Evolutionary conservation across 2,329 filamentous ascomycete genomes (phyloP), one percentile per base, ranked within the genome.

Genomic region (Cordyceps javanica): DNA sequence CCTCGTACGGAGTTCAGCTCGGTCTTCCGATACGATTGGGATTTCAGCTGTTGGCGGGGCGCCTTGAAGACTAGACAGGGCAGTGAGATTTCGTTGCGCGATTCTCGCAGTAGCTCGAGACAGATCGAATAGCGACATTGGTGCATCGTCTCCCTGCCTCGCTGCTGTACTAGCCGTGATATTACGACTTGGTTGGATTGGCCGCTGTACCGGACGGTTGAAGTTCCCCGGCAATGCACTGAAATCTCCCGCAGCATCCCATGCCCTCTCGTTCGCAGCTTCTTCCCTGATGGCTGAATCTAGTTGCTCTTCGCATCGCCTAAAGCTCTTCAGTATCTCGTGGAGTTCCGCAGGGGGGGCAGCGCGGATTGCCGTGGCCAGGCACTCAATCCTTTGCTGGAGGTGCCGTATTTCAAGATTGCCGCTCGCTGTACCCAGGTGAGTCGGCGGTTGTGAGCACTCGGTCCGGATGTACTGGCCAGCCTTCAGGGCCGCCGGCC

Each of bases 371-470:
- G 90, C 88, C 13, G 88, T 85, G 1, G 88, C 85, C 2, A 95
- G 76, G 38, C 91, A 88, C 65, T 93, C 90, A 68, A 91, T 89
- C 23, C 90, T 83, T 68, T 93, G 90, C 65, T 93, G 88, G 1
- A 94, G 75, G 62, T 90, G 85, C 30, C 89, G 82, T 54, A 94
- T 81, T 59, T 85, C 76, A 26, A 77, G 73, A 70, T 86, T 81
- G 63, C 81, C 79, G 65, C 76, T 83, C 16, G 81, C 76, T 32
- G 82, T 84, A 45, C 84, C 79, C 23, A 86, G 72, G 65, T 86
- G 82, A 2, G 82, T 85, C 5, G 82, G 82, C 26, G 75, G 78
- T 23, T 79, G 64, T 0, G 82, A 85, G 34, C 72, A 72, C 16
- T 74, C 66, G 13, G 78, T 83, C 19, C 81, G 80, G 34, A 83